Evolutionary conservation across 192 early-diverging fungal species (phyloP), one percentile per base, ranked within the genome.

Genomic region (Entomortierella chlamydospora): DNA sequence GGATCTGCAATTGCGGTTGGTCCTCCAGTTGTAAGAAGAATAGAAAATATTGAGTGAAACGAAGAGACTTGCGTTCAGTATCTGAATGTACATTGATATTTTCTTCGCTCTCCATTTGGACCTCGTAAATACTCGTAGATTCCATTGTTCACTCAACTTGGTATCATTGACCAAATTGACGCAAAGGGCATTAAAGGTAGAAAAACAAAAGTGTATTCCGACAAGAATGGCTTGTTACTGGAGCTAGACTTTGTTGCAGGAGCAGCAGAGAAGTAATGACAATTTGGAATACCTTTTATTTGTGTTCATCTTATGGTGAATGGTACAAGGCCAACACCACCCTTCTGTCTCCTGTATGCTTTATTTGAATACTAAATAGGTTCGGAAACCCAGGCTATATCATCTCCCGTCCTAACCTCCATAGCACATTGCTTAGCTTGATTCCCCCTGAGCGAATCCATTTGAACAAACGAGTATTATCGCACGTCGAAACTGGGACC

Each of bases 391-490:
- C 31, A 33, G 22, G 26, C 4, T n/a, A 28, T 29, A 34, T 61
- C 25, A 57, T 72, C 17, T 13, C 69, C 13, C 54, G 70, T 15
- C 61, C 70, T 12, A 42, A 39, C 2, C 29, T 64, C 4, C 47
- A 64, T 25, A 29, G 26, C 0, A 0, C 64, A 1, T 47, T 72
- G 1, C 6, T 50, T 0, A 20, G 9, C 0, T 41, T 43, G 1
- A 43, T 72, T 10, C 70, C 62, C 22, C 4, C 28, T 5, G 41
- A 64, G 39, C 57, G 64, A 25, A 52, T 64, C 18, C 47, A 57
- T 5, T 12, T 72, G 15, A 26, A 39, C 43, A 64, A 72, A n/a
- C 52, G 61, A 4, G 61, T 64, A 7, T n/a, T 72, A 3, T 49
- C 61, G 5, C 23, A 58, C 57, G 12, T 34, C 42, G 33, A 58